Conservation (phyloP, 805 yeast species). For the Sugiyamaella americana region DNA sequence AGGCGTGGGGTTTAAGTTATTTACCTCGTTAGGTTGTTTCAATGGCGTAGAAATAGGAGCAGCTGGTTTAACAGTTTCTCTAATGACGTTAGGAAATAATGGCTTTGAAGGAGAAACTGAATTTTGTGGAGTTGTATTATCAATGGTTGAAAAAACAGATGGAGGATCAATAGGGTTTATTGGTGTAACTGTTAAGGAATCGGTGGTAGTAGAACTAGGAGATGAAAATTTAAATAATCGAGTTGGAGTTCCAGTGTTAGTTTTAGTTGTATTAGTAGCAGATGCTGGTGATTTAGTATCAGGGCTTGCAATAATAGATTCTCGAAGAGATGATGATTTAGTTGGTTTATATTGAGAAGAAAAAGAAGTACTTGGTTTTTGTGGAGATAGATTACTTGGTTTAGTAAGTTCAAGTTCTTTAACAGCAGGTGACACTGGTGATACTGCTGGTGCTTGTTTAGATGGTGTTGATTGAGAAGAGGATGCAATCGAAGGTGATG, state of each 20-base stretch:
- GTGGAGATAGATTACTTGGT: background rate
- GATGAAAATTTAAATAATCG: background rate
- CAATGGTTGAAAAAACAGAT: slow-evolving; percentile 11
- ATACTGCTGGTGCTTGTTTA: background rate
- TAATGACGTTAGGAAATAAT: slow-evolving; percentile 7
- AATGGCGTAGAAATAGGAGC: background rate
- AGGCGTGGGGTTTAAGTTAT: too few relatives aligned
- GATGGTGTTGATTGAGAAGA: background rate
- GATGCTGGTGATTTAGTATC: slow-evolving; percentile 1
- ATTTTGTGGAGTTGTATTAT: background rate
- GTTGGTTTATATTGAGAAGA: slow-evolving; percentile 14
- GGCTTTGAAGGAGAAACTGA: slow-evolving; percentile 14
- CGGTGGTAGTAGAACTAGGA: background rate
- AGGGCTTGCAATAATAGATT: slow-evolving; percentile 15
- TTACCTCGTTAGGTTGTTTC: too few relatives aligned
- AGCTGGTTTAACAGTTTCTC: background rate
- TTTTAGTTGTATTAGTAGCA: background rate
- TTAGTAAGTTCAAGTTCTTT: background rate
- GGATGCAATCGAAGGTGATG: background rate
- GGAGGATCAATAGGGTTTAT: background rate
- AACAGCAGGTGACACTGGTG: background rate
- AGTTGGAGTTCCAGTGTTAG: background rate
- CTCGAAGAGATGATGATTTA: slow-evolving; percentile 17
- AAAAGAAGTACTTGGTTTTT: background rate
- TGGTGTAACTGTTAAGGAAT: background rate